phyloP scores from a whole-genome alignment of 2,329 filamentous ascomycete genomes.

The Acephala macrosclerotiorum region DNA sequence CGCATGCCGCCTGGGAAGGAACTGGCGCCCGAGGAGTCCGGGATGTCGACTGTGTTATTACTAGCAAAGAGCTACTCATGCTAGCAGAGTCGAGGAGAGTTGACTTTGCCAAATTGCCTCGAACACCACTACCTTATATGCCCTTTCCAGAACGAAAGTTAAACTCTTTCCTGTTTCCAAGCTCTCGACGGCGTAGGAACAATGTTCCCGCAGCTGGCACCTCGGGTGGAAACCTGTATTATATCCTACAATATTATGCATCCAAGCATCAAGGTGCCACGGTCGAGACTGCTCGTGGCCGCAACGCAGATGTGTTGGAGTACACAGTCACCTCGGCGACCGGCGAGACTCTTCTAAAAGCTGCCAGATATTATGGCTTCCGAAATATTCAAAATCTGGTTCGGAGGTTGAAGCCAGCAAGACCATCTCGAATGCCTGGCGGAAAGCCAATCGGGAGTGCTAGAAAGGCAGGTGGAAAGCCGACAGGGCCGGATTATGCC shows the following conservation, averaged over 20 bases:
- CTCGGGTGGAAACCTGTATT: slow-evolving; percentile 88
- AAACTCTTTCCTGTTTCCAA: slow-evolving; percentile 77
- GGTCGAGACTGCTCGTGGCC: slow-evolving; percentile 75
- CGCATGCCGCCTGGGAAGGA: slow-evolving; percentile 75
- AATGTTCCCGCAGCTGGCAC: slow-evolving; percentile 69
- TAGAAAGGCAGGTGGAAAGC: slow-evolving; percentile 59
- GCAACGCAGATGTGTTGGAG: slow-evolving; percentile 91
- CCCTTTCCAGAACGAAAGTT: slow-evolving; percentile 78
- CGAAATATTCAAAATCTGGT: slow-evolving; percentile 98
- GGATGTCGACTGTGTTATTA: slow-evolving; percentile 98
- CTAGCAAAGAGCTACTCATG: slow-evolving; percentile 91
- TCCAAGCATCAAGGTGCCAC: slow-evolving; percentile 73
- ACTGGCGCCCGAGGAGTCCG: slow-evolving; percentile 66
- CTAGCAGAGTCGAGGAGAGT: slow-evolving; percentile 82
- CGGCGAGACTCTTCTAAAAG: slow-evolving; percentile 72
- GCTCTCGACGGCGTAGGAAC: slow-evolving; percentile 51
- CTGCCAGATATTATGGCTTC: slow-evolving; percentile 95
- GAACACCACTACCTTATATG: slow-evolving; percentile 57
- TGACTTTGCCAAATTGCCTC: slow-evolving; percentile 76
- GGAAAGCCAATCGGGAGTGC: slow-evolving; percentile 66
- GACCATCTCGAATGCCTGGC: slow-evolving; percentile 80
- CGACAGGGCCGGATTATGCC: slow-evolving; percentile 71
- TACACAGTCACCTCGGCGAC: slow-evolving; percentile 70
- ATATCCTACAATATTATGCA: slow-evolving; percentile 80
- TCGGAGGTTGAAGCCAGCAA: slow-evolving; percentile 84